Conservation (phyloP, 495 filamentous ascomycete species). For the Aspergillus wentii region DNA sequence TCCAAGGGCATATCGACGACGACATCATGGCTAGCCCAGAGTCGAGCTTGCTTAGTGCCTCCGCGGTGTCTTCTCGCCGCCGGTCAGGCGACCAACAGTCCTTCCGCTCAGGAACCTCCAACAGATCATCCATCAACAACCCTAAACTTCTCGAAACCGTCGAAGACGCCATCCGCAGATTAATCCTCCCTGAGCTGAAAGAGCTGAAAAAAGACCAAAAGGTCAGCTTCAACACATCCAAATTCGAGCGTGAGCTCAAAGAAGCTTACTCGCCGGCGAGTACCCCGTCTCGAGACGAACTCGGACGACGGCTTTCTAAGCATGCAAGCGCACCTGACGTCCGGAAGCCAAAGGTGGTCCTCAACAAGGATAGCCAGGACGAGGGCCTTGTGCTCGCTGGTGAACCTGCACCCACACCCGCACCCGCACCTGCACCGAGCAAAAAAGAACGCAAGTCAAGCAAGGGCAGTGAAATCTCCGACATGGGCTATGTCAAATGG, state of each 20-base stretch:
- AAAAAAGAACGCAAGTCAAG: constrained; percentile 40
- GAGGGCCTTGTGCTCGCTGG: constrained; percentile 54
- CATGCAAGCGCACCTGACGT: constrained; percentile 68
- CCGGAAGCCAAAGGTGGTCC: constrained; percentile 57
- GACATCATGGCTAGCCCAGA: constrained; percentile 63
- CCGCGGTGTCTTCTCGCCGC: constrained; percentile 63
- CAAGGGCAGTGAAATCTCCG: constrained; percentile 43
- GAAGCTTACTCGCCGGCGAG: constrained; percentile 58
- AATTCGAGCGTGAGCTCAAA: constrained; percentile 56
- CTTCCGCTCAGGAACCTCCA: constrained; percentile 69
- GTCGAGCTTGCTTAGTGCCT: constrained; percentile 67
- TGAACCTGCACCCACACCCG: constrained; percentile 35
- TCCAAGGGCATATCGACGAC: constrained; percentile 56
- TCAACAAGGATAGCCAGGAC: constrained; percentile 57
- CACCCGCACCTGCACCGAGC: constrained; percentile 26
- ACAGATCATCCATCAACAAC: constrained; percentile 81
- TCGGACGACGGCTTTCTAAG: constrained; percentile 57
- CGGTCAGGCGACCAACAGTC: constrained; percentile 72
- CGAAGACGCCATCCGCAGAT: constrained; percentile 87
- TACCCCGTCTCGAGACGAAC: constrained; percentile 55
- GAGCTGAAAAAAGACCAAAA: constrained; percentile 87
- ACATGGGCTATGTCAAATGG: constrained; percentile 41
- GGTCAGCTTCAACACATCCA: constrained; percentile 52
- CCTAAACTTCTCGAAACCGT: constrained; percentile 92
- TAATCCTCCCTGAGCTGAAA: constrained; percentile 89